These are phyloP conservation scores for Neurospora sp. DNA, from an alignment of 495 filamentous ascomycete genomes.

Conservation along the genomic window DNA sequence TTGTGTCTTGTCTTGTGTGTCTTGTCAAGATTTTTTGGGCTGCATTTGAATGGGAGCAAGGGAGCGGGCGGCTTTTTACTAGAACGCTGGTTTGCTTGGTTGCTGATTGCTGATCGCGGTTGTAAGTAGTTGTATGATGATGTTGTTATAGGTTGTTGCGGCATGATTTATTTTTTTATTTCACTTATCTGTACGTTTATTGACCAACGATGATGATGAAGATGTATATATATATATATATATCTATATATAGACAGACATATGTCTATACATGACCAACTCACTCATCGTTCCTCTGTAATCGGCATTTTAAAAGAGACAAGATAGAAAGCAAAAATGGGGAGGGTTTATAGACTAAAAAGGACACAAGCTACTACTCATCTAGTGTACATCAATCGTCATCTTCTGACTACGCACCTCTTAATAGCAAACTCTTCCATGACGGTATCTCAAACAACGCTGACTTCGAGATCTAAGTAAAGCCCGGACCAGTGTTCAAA, in stretches of 20 bases:
- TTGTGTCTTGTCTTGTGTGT: not conserved
- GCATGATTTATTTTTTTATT: not conserved
- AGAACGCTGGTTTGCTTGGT: not conserved
- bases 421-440: not conserved
- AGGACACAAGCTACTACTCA: not conserved
- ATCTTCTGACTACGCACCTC: not conserved
- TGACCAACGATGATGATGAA: not conserved
- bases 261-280: not conserved
- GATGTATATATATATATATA: not conserved
- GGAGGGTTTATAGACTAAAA: not conserved
- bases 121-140: not conserved
- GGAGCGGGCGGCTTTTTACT: not conserved
- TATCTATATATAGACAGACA: not conserved
- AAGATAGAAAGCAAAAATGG: not conserved
- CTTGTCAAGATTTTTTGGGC: too few relatives aligned
- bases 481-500: not conserved
- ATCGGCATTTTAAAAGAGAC: not conserved
- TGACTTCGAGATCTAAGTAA: not conserved
- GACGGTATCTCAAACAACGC: not conserved
- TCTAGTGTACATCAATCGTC: not conserved
- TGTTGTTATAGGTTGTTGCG: not conserved
- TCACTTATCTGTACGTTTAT: not conserved
- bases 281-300: not conserved
- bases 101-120: not conserved
- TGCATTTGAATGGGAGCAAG: not conserved